Base-by-base conservation (phyloP, 1,284 basidiomycete species). In the Omphalotus olearius region DNA sequence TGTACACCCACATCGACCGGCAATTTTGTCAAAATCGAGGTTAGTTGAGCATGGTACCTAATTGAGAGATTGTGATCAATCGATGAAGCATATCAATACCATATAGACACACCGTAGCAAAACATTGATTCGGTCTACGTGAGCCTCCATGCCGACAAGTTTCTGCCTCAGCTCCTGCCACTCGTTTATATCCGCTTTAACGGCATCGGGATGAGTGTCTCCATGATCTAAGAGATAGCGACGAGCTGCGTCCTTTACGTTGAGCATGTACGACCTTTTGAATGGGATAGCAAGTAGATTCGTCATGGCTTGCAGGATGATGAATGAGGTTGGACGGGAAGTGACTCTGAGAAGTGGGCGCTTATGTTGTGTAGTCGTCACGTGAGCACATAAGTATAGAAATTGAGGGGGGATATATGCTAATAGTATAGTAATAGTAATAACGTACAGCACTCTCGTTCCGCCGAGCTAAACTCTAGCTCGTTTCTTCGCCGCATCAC, bases 1-100 rank as follows among this genome's bases (percentile, higher is more conserved):
- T n/a, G 41, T 30, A 28, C 26, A 44, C 57, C 40, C 54, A 88
- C 85, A 62, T 90, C 78, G 10, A 76, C 66, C 13, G 88, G 85
- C 18, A 91, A 70, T 62, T 90, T 90, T 6, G 80, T 81, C 39
- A 83, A 68, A 7, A 88, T 74, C 56, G 83, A 86, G 2, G 78
- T 74, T 40, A 97, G 81, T 67, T 96, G 93, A 2, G 93, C 91
- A 59, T 95, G 86, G 64, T 98, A 98, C 52, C 92, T 95, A 62
- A 37, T 56, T 33, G 39, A 55, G 38, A 49, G 53, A 60, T 60
- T 35, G 57, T 45, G 11, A 28, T 6, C 17, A 20, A 3, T 45
- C 26, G 1, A 26, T 11, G n/a, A n/a, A 48, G 40, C 53, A 60
- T 63, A 60, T 49, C 18, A 26, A 47, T 28, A 35, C 30, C 30